phyloP scores from a whole-genome alignment of 2,329 filamentous ascomycete species.

The Colletotrichum destructivum region DNA sequence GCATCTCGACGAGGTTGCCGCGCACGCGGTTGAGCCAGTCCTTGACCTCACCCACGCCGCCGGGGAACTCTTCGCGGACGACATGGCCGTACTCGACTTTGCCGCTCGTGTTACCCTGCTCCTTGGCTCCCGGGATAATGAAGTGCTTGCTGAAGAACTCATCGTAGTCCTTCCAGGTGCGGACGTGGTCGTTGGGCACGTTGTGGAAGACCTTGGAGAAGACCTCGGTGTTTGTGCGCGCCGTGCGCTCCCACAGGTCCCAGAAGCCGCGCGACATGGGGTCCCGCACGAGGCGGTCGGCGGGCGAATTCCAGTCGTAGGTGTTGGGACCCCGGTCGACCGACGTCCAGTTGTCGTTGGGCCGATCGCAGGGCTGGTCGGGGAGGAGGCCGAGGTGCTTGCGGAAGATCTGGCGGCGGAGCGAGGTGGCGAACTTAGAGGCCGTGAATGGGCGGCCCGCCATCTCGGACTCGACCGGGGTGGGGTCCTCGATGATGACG shows the following conservation, averaged over 20 bases:
- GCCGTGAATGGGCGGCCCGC: constrained; percentile 80
- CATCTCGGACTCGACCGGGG: constrained; percentile 80
- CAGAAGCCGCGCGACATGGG: constrained; percentile 79
- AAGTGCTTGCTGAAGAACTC: constrained; percentile 80
- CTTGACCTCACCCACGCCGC: constrained; percentile 82
- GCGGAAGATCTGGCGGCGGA: constrained; percentile 89
- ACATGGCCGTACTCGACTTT: constrained; percentile 90
- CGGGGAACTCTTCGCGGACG: constrained; percentile 82
- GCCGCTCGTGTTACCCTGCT: constrained; percentile 56
- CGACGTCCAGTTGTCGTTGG: constrained; percentile 83
- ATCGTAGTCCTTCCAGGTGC: constrained; percentile 82
- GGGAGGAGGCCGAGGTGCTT: constrained; percentile 91
- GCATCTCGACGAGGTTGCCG: constrained; percentile 90
- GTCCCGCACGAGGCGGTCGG: constrained; percentile 80
- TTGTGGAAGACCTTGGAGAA: constrained; percentile 88
- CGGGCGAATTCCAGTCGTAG: constrained; percentile 79
- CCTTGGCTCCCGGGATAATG: constrained; percentile 65
- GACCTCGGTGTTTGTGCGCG: constrained; percentile 83
- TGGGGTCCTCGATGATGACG: constrained; percentile 87
- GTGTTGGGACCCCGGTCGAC: constrained; percentile 79
- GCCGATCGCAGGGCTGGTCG: constrained; percentile 77
- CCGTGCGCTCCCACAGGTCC: constrained; percentile 80
- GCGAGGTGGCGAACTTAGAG: constrained; percentile 81
- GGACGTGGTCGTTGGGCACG: constrained; percentile 78
- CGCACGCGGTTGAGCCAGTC: constrained; percentile 76